Conservation (phyloP, 805 yeast species). For the Ogataea methylovora region DNA sequence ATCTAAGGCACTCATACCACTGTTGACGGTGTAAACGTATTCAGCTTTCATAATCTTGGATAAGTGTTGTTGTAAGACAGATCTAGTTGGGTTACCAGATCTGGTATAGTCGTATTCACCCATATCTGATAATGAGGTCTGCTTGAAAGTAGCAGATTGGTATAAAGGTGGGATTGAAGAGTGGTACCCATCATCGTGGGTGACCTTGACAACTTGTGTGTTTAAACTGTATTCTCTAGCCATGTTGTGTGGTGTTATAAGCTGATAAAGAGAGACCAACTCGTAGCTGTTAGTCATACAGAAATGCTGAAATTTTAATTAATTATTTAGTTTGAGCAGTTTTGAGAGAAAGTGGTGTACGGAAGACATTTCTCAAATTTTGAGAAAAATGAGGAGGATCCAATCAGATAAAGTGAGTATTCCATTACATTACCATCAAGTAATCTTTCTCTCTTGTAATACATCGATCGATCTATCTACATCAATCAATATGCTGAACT, state of each 20-base stretch:
- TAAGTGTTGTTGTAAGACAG: constrained; percentile 69
- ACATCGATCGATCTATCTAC: too few species aligned
- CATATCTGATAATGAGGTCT: constrained; percentile 60
- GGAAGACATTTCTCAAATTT: too few species aligned
- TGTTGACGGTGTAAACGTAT: constrained; percentile 71
- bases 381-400: too few species aligned
- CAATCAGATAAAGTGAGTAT: background rate
- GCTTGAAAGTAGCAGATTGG: constrained; percentile 93
- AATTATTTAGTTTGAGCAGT: too few species aligned
- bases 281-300: background rate
- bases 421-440: background rate
- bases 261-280: background rate
- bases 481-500: too few species aligned
- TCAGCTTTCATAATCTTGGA: constrained; percentile 74
- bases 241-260: too few species aligned
- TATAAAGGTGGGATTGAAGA: constrained; percentile 85
- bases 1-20: constrained; percentile 92
- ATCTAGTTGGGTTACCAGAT: constrained; percentile 91
- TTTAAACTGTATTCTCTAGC: constrained; percentile 48
- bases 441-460: too few species aligned
- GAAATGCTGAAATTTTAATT: too few species aligned
- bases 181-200: constrained; percentile 60
- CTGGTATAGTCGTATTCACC: constrained; percentile 85
- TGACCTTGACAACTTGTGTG: constrained; percentile 61
- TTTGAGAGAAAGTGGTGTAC: too few species aligned